phyloP scores from a whole-genome alignment of 106 monocot species.

The Vanilla planifolia region DNA sequence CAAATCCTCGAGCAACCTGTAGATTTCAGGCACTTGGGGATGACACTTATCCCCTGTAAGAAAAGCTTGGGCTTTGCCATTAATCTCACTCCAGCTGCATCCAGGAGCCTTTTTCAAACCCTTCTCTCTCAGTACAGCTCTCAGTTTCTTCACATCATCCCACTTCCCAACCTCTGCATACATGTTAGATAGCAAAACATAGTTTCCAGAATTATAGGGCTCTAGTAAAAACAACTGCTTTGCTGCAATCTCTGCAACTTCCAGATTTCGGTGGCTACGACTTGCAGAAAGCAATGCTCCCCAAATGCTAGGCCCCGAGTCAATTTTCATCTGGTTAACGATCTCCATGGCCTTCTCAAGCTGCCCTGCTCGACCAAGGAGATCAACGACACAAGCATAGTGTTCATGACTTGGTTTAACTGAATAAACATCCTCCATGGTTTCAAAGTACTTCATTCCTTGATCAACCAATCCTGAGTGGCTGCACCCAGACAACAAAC shows the following conservation, averaged over 20 bases:
- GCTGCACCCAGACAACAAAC: conserved; percentile 55
- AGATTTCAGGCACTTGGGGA: conserved; percentile 34
- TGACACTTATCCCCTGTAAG: conserved; percentile 36
- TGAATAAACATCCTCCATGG: conserved; percentile 27
- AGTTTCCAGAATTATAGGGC: conserved; percentile 44
- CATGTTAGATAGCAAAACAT: conserved; percentile 60
- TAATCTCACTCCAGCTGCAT: conserved; percentile 57
- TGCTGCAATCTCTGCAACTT: conserved; percentile 45
- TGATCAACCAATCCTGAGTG: conserved; percentile 53
- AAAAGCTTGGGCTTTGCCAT: conserved; percentile 38
- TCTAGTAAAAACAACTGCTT: conserved; percentile 40
- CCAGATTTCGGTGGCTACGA: conserved; percentile 28
- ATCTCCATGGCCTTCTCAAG: conserved; percentile 34
- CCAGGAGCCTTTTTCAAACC: conserved; percentile 41
- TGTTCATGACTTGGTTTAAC: conserved; percentile 40
- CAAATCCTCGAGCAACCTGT: conserved; percentile 43
- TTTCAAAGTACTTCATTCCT: conserved; percentile 37
- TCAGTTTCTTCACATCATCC: conserved; percentile 32
- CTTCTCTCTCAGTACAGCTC: conserved; percentile 27
- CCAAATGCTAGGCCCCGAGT: conserved; percentile 46
- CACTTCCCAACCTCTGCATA: conserved; percentile 51
- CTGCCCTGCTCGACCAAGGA: conserved; percentile 44
- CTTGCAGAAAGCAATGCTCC: conserved; percentile 47
- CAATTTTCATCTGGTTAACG: conserved; percentile 32
- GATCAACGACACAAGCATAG: conserved; percentile 62